phyloP scores from a whole-genome alignment of 202 grass and related monocot species.

The Bolboschoenoplectus hybrid region DNA sequence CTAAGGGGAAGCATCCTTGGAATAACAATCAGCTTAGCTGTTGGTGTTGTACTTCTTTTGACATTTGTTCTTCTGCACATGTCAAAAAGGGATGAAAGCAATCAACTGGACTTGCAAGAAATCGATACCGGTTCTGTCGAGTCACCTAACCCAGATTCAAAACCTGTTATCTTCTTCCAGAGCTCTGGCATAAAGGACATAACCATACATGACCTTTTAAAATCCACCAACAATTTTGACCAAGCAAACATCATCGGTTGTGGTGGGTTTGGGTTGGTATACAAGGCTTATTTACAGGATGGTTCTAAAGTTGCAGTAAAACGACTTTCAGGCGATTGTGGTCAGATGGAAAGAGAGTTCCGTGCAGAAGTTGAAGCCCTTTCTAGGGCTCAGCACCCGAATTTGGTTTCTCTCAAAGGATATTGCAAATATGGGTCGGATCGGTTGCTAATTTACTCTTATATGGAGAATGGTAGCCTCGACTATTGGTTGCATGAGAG shows the following conservation, averaged over 20 bases:
- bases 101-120: slow-evolving; percentile 52
- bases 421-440: slow-evolving; percentile 86
- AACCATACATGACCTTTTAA: slow-evolving; percentile 75
- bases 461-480: slow-evolving; percentile 92
- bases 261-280: slow-evolving; percentile 89
- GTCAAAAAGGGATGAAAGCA: slow-evolving; percentile 55
- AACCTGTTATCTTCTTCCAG: slow-evolving; percentile 82
- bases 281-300: slow-evolving; percentile 91
- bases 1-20: slow-evolving; percentile 73
- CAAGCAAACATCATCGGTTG: slow-evolving; percentile 97
- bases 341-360: slow-evolving; percentile 98
- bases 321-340: slow-evolving; percentile 87
- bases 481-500: slow-evolving; percentile 96
- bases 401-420: slow-evolving; percentile 81
- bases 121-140: slow-evolving; percentile 43
- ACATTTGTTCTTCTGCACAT: slow-evolving; percentile 75
- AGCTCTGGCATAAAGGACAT: slow-evolving; percentile 72
- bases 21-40: slow-evolving; percentile 64
- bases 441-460: slow-evolving; percentile 86
- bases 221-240: slow-evolving; percentile 93
- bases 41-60: slow-evolving; percentile 68
- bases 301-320: slow-evolving; percentile 89
- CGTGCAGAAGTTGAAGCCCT: slow-evolving; percentile 87
- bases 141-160: slow-evolving; percentile 58
- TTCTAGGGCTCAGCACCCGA: slow-evolving; percentile 85